Percentiles rank a stretch among this genome's conserved stretches.
These are phyloP conservation scores for Pyrus pyrifolia DNA, from an alignment of 306 rosid species.

Conservation along the genomic window DNA sequence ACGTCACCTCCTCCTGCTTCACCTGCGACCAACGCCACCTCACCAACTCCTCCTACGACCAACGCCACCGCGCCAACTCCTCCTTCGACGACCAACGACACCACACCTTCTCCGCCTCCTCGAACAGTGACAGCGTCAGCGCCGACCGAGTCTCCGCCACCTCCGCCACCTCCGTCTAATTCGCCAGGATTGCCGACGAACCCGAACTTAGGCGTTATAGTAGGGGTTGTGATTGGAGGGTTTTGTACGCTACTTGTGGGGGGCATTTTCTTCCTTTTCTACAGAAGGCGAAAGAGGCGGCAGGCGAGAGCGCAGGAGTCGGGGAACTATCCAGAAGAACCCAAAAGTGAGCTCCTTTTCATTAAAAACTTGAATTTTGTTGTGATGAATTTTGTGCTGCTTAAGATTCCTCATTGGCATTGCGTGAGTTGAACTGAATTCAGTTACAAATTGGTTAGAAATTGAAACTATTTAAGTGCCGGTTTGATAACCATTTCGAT, in stretches of 20 bases:
- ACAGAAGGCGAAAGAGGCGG: conserved; percentile 20
- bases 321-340: neutral
- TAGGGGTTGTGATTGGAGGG: conserved; percentile 34
- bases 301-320: conserved; percentile 1
- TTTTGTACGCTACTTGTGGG: conserved; percentile 21
- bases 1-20: conserved; percentile 18
- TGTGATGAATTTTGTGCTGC: neutral
- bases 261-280: conserved; percentile 15
- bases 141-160: neutral
- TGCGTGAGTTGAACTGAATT: neutral
- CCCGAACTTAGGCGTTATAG: conserved; percentile 1
- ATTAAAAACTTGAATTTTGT: neutral
- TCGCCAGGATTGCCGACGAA: neutral
- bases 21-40: neutral
- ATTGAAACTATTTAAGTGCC: too few species aligned
- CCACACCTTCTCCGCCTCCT: conserved; percentile 15
- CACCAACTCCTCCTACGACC: neutral
- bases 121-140: neutral
- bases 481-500: too few species aligned
- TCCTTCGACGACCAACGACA: neutral
- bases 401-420: neutral
- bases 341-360: conserved; percentile 17
- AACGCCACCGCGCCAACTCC: neutral
- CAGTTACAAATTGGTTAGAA: neutral
- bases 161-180: neutral